phyloP scores from a whole-genome alignment of 148 eudicot species.

The Rhododendron griersonianum region DNA sequence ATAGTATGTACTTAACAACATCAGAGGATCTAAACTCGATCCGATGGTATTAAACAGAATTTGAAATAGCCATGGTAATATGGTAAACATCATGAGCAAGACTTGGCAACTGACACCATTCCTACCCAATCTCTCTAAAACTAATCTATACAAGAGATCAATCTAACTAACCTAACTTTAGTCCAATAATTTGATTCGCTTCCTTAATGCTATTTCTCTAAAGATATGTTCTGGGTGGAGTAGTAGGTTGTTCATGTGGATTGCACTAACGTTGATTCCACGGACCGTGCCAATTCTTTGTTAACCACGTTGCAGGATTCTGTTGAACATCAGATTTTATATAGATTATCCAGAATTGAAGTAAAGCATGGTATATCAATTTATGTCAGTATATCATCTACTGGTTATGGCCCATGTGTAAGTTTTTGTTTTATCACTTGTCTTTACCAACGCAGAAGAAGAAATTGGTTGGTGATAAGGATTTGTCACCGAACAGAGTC shows the following conservation, averaged over 20 bases:
- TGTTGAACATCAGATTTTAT: background rate
- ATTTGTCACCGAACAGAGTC: background rate
- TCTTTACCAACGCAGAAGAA: background rate
- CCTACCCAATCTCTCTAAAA: background rate
- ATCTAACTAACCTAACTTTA: background rate
- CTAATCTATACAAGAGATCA: background rate
- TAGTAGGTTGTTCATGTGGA: background rate
- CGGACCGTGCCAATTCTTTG: background rate
- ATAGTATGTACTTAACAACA: too few relatives aligned
- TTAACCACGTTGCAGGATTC: background rate
- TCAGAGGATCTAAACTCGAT: too few relatives aligned
- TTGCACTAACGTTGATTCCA: too few relatives aligned
- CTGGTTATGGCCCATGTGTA: background rate
- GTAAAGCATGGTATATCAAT: too few relatives aligned
- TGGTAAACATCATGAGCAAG: too few relatives aligned
- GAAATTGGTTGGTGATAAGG: background rate
- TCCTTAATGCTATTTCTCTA: background rate
- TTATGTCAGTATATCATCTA: background rate
- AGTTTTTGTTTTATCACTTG: background rate
- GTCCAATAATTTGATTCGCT: background rate
- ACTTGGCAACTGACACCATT: constrained; percentile 6
- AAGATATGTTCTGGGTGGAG: background rate
- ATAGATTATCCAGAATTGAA: too few relatives aligned
- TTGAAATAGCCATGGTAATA: too few relatives aligned
- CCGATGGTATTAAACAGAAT: too few relatives aligned